phyloP scores from a whole-genome alignment of 2,329 filamentous ascomycete species.

The Penicillium sp. region DNA sequence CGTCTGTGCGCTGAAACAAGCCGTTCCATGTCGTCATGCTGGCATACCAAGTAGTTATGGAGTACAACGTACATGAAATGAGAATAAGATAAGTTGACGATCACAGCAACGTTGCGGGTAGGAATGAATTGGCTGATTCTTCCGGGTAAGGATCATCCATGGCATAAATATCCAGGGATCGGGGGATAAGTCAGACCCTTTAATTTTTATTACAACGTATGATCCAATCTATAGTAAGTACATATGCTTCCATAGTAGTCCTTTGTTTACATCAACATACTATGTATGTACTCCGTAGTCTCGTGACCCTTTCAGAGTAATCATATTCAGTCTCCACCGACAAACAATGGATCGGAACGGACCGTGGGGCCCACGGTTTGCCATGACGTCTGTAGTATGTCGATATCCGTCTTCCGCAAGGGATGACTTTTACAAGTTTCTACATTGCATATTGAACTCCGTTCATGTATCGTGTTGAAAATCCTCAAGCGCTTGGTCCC shows the following conservation, averaged over 20 bases:
- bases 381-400: background rate
- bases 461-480: background rate
- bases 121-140: background rate
- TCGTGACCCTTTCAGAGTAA: background rate
- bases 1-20: constrained; percentile 2
- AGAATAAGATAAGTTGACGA: background rate
- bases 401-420: background rate
- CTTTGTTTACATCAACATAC: background rate
- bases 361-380: constrained; percentile 11
- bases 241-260: too few species aligned
- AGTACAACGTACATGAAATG: background rate
- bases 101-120: background rate
- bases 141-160: background rate
- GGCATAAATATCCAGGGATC: background rate
- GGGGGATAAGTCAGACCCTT: background rate
- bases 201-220: background rate
- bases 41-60: background rate
- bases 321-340: background rate
- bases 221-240: background rate
- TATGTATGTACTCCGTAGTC: too few species aligned
- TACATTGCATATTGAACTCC: background rate
- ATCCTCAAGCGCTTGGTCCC: background rate
- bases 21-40: constrained; percentile 4
- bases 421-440: background rate
- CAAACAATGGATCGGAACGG: constrained; percentile 8